Conservation (phyloP, 192 early-diverging fungal species). For the Piromyces finnis region DNA sequence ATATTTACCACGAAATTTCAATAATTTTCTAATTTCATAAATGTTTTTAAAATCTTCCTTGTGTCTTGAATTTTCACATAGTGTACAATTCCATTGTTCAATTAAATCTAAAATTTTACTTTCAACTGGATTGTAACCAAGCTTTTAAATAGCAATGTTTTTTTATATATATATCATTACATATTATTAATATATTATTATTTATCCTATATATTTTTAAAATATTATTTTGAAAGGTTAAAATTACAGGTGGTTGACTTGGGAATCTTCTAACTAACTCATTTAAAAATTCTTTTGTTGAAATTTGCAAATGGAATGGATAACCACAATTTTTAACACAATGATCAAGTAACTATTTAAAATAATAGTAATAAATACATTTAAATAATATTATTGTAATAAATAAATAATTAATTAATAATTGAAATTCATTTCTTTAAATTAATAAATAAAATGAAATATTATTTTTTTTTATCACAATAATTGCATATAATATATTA, state of each 20-base stretch:
- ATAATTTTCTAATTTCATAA: conserved; percentile 80
- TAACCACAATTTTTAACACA: conserved; percentile 98
- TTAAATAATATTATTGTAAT: too few relatives aligned
- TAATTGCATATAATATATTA: neutral
- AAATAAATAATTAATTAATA: too few relatives aligned
- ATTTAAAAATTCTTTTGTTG: conserved; percentile 92
- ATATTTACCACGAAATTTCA: conserved; percentile 62
- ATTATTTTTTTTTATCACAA: too few relatives aligned
- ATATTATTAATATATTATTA: too few relatives aligned
- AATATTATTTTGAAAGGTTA: too few relatives aligned
- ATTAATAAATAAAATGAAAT: too few relatives aligned
- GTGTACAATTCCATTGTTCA: conserved; percentile 82
- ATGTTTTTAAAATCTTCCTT: conserved; percentile 87
- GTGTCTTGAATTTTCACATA: conserved; percentile 73
- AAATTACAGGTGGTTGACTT: conserved; percentile 56
- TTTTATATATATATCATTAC: too few relatives aligned
- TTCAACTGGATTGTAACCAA: conserved; percentile 51
- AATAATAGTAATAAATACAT: too few relatives aligned
- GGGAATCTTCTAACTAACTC: conserved; percentile 87
- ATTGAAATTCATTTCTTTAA: too few relatives aligned
- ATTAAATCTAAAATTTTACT: conserved; percentile 78
- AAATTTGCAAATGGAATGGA: conserved; percentile 89
- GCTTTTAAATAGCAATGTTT: conserved; percentile 3
- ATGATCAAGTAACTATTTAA: conserved; percentile 68
- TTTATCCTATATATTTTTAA: too few relatives aligned